Conservation (phyloP, 305 asterid genomes). For the Rubia tinctorum region DNA sequence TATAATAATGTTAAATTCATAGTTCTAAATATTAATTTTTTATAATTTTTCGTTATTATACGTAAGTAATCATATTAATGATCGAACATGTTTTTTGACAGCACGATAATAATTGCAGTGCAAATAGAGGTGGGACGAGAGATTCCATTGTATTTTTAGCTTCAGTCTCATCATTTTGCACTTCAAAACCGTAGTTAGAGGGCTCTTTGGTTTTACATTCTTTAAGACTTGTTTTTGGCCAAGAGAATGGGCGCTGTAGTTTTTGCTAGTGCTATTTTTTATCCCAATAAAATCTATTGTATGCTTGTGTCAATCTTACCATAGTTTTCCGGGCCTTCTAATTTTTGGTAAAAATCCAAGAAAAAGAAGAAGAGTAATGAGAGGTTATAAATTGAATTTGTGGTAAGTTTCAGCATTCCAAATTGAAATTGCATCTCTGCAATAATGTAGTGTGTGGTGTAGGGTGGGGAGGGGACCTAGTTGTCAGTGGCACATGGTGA, state of each 20-base stretch:
- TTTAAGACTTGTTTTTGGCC: not conserved
- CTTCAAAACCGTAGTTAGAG: no score
- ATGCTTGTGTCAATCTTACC: not conserved
- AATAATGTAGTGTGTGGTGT: not conserved
- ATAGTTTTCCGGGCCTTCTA: not conserved
- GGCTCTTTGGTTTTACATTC: not conserved
- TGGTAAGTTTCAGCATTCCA: not conserved
- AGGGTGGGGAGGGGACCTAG: not conserved
- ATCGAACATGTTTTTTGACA: no score
- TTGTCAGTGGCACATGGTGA: conserved; percentile 11
- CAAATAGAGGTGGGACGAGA: no score
- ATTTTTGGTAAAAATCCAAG: no score
- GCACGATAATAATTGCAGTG: no score
- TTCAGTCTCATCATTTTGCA: no score
- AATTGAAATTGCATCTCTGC: not conserved
- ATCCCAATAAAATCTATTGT: not conserved
- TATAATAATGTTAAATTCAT: no score
- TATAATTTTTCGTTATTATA: no score
- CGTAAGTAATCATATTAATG: no score
- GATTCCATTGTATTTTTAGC: no score
- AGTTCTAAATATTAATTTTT: no score
- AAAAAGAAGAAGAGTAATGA: not conserved
- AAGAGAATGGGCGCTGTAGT: not conserved
- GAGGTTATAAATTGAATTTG: not conserved
- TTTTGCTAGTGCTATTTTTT: not conserved